Percentiles rank a stretch among this genome's conserved stretches.
These are phyloP conservation scores for Caryopteris hybrid DNA, from an alignment of 305 asterid genomes.

Conservation along the genomic window DNA sequence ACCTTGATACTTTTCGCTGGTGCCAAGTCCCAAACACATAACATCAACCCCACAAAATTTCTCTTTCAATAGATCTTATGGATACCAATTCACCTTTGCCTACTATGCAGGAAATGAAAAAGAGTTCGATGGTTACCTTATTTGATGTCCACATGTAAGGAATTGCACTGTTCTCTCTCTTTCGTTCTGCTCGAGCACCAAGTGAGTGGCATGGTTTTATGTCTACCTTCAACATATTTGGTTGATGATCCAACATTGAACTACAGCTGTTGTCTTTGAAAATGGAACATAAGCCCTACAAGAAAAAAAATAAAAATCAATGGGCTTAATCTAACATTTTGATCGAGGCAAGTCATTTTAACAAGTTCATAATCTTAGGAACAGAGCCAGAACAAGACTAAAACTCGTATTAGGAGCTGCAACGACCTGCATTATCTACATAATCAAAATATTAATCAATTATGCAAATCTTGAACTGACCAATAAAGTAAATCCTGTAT, in stretches of 20 bases:
- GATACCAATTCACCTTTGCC: too few relatives aligned
- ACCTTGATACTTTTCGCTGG: too few relatives aligned
- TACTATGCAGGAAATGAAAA: neutral
- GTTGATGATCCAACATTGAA: slow-evolving; percentile 33
- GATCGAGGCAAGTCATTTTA: neutral
- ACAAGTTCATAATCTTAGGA: neutral
- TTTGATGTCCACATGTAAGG: slow-evolving; percentile 90
- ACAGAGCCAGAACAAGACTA: neutral
- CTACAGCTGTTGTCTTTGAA: slow-evolving; percentile 54
- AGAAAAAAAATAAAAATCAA: slow-evolving; percentile 7
- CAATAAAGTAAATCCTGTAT: too few relatives aligned
- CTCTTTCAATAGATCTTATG: slow-evolving; percentile 44
- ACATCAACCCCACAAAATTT: too few relatives aligned
- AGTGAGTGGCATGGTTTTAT: slow-evolving; percentile 64
- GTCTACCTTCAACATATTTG: slow-evolving; percentile 41
- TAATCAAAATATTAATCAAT: too few relatives aligned
- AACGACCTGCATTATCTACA: too few relatives aligned
- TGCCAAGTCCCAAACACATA: too few relatives aligned
- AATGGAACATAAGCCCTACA: slow-evolving; percentile 56
- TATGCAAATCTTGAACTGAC: slow-evolving; percentile 31
- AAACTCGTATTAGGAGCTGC: too few relatives aligned
- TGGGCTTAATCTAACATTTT: neutral
- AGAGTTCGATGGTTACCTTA: slow-evolving; percentile 40
- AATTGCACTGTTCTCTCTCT: slow-evolving; percentile 72
- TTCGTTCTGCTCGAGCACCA: slow-evolving; percentile 88